Conservation (phyloP, 2,329 filamentous ascomycete genomes). For the Dactylonectria estremocensis region DNA sequence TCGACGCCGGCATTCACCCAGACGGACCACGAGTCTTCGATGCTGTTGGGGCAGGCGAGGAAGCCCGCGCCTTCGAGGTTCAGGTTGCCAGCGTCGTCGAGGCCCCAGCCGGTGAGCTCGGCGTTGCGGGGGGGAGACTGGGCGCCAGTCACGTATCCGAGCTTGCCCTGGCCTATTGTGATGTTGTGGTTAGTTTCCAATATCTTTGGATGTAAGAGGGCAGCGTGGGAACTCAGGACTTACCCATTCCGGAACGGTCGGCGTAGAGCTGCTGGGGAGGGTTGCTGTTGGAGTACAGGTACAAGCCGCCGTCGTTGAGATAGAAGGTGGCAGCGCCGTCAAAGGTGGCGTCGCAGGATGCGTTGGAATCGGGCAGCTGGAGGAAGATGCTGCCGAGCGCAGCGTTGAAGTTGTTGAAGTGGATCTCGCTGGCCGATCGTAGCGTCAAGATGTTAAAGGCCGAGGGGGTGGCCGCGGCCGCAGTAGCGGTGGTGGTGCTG, state of each 20-base stretch:
- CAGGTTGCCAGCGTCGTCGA: conserved; percentile 61
- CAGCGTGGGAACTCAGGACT: conserved; percentile 25
- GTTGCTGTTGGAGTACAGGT: conserved; percentile 60
- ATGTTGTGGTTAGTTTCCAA: conserved; percentile 22
- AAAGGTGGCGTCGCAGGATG: conserved; percentile 69
- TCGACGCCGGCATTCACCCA: conserved; percentile 52
- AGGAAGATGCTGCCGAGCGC: conserved; percentile 60
- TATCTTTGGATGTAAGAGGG: not conserved
- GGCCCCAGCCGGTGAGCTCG: conserved; percentile 64
- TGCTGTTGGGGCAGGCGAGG: conserved; percentile 66
- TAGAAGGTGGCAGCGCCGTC: conserved; percentile 65
- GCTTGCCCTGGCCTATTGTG: conserved; percentile 63
- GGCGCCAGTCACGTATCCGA: conserved; percentile 67
- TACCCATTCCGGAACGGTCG: conserved; percentile 74
- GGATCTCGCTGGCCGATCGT: conserved; percentile 64
- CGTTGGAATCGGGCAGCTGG: conserved; percentile 60
- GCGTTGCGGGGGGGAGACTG: conserved; percentile 56
- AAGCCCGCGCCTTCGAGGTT: conserved; percentile 62
- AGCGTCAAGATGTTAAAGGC: conserved; percentile 66
- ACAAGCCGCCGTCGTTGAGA: conserved; percentile 59
- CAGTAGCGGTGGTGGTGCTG: not conserved
- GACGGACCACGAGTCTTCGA: conserved; percentile 58
- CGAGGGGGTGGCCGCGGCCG: not conserved
- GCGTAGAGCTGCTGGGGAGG: conserved; percentile 65
- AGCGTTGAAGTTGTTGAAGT: conserved; percentile 64